Evolutionary conservation across 202 grass and related monocot genomes (phyloP), one percentile per base, ranked within the genome.

Genomic region (Dendrocalamus latiflorus): DNA sequence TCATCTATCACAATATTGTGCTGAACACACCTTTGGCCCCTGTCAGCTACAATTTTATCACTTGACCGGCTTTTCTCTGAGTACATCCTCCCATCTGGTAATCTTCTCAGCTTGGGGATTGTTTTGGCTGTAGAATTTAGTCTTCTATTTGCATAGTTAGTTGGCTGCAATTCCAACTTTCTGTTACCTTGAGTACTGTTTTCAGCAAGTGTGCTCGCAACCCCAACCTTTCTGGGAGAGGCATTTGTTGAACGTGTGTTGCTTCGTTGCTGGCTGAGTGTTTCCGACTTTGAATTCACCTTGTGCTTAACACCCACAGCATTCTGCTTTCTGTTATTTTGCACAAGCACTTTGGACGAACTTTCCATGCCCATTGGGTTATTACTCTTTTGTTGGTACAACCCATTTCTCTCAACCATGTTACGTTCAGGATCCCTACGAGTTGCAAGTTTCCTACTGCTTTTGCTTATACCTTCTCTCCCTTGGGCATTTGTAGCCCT

Each of bases 1-100:
- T 94, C 87, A 79, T 89, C 87, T 68, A 90, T 74, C 70, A 94
- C 85, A 85, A 99, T 87, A 78, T 93, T 95, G 86, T 99, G 93
- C 56, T 74, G 85, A 83, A 95, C 83, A 71, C 45, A 83, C 87
- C 87, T 92, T 84, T 88, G 78, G 38, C 83, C 88, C 86, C 86
- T 87, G 42, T 88, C 88, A 70, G 75, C 67, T 33, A 33, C 65
- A 59, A 87, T 51, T 79, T 83, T 65, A 78, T 89, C 54, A 89
- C 57, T 70, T 79, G 86, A 70, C 14, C 48, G 84, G 75, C 36
- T 87, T 89, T 48, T 85, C 66, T 81, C 59, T 48, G 81, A 79
- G 44, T 69, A 72, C n/a, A 55, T 62, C 11, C 77, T 70, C 55
- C 55, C 82, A 25, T 83, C 70, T 48, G 61, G 55, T 81, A 84